These are phyloP conservation scores for Phanerochaete sordida DNA, from an alignment of 768 basidiomycete species.

Conservation along the genomic window DNA sequence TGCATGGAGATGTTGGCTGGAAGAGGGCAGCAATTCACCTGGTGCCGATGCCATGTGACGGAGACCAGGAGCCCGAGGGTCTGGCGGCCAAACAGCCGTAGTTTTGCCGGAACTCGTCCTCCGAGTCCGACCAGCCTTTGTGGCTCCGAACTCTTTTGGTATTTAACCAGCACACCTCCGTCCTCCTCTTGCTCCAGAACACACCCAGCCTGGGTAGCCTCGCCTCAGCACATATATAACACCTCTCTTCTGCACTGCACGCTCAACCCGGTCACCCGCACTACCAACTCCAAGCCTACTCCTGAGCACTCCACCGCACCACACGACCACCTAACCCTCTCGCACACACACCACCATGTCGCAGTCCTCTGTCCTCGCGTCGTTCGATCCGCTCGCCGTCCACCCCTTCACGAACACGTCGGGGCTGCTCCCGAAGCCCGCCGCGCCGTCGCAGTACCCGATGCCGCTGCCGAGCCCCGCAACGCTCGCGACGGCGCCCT, in stretches of 20 bases:
- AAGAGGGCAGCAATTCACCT: neutral
- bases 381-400: constrained; percentile 55
- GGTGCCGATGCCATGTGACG: constrained; percentile 2
- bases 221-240: too few species aligned
- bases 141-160: neutral
- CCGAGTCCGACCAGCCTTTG: constrained; percentile 1
- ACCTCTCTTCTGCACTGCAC: too few species aligned
- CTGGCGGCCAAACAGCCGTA: constrained; percentile 5
- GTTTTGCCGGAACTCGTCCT: constrained; percentile 8
- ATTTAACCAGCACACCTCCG: constrained; percentile 5
- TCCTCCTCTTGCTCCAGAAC: neutral
- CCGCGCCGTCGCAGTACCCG: constrained; percentile 46
- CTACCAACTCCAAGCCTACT: neutral
- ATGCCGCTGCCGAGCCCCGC: constrained; percentile 31
- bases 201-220: neutral
- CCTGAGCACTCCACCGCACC: neutral
- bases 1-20: neutral
- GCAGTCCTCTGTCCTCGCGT: constrained; percentile 28
- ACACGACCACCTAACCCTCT: neutral
- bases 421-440: constrained; percentile 34
- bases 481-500: constrained; percentile 4
- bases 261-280: too few species aligned
- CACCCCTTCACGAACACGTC: constrained; percentile 54
- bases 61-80: constrained; percentile 3
- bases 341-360: neutral